phyloP scores from a whole-genome alignment of 176 grass and related monocot species.

The Carex kokanica region DNA sequence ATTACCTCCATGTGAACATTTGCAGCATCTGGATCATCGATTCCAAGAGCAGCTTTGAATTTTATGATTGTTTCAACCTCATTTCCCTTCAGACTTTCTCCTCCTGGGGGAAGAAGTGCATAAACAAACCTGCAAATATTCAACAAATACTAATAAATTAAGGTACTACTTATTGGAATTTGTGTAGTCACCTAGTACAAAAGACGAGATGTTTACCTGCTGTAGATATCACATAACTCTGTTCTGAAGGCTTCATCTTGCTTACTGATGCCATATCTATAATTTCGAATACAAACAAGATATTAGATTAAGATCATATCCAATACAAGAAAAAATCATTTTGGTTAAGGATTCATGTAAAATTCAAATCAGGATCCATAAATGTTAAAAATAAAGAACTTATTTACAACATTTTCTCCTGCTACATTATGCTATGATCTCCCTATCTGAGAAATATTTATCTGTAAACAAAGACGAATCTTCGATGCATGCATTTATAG shows the following conservation, averaged over 20 bases:
- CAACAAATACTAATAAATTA: conserved; percentile 29
- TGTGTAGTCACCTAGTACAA: not conserved
- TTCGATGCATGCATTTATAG: not conserved
- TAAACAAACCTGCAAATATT: conserved; percentile 73
- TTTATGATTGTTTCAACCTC: conserved; percentile 79
- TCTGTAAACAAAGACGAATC: not conserved
- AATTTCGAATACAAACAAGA: conserved; percentile 12
- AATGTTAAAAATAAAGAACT: not conserved
- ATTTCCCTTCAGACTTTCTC: conserved; percentile 74
- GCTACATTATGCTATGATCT: not conserved
- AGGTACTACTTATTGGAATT: conserved; percentile 15
- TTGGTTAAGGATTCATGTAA: not conserved
- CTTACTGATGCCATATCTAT: conserved; percentile 84
- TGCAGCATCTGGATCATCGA: conserved; percentile 96
- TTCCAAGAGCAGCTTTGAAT: conserved; percentile 84
- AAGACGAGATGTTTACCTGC: conserved; percentile 37
- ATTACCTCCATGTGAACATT: conserved; percentile 93
- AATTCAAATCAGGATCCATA: not conserved
- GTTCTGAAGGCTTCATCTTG: conserved; percentile 79
- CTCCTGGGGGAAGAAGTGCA: conserved; percentile 71
- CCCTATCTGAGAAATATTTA: not conserved
- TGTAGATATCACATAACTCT: conserved; percentile 86
- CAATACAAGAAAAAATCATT: not conserved
- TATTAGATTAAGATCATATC: not conserved
- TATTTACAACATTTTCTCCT: not conserved